Evolutionary conservation across 2,329 filamentous ascomycete species (phyloP), one percentile per base, ranked within the genome.

Genomic region (Xylariales sp.): DNA sequence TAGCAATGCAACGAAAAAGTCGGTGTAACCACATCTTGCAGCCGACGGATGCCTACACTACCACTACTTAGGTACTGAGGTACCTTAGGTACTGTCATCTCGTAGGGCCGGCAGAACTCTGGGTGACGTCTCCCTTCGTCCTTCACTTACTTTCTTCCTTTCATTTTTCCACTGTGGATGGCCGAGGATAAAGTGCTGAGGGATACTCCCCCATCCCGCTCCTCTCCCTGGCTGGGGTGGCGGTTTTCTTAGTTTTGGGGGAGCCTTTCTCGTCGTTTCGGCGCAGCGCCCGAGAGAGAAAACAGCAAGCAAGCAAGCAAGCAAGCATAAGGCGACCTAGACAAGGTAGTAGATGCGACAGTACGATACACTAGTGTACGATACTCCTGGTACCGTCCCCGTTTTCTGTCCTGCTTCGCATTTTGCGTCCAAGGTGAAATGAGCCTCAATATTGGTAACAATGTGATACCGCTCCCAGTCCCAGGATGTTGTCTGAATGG

Each of bases 11-110:
- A 55, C 58, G 62, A 58, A 63, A 70, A 62, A 69, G 66, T 69
- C 66, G 65, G 69, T 70, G 62, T 70, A 70, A 66, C 66, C 63
- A 64, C 63, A 62, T 69, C 62, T 64, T 49, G 62, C 63, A 61
- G 62, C 59, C 48, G 57, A 53, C 61, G 58, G 64, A 41, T 53
- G 62, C 54, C 62, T 55, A 54, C 49, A 55, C 18, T 23, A 23
- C 23, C 2, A 23, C 23, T 23, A 23, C 23, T 23, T 23, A 23
- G n/a, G 34, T 41, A 54, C 39, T 39, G 46, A n/a, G n/a, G n/a
- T n/a, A n/a, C n/a, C n/a, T n/a, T n/a, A n/a, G 48, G 34, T 41
- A 54, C 41, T 39, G 48, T 60, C 46, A 23, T 52, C 45, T 36
- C 23, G 49, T 49, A 41, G 52, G 61, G 46, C 53, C 61, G 61